These are phyloP conservation scores for Chaetomium tenue DNA, from an alignment of 495 filamentous ascomycete genomes.

Conservation along the genomic window DNA sequence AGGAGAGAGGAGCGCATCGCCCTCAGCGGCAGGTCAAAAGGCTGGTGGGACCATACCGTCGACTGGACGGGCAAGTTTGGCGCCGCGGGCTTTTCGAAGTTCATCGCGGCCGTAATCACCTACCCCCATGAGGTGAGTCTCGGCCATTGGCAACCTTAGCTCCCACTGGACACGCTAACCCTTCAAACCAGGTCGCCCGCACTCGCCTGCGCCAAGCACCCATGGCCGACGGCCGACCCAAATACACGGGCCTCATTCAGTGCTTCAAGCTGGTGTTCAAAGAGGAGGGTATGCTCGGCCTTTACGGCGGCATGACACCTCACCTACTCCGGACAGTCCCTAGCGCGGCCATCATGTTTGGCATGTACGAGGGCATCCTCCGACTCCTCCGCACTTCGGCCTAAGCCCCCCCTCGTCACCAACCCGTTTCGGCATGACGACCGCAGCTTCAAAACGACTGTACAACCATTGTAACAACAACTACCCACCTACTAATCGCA, in stretches of 20 bases:
- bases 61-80: slow-evolving; percentile 68
- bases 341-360: slow-evolving; percentile 87
- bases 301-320: slow-evolving; percentile 85
- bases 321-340: slow-evolving; percentile 85
- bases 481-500: slow-evolving; percentile 3
- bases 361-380: slow-evolving; percentile 83
- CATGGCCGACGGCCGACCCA: slow-evolving; percentile 64
- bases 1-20: slow-evolving; percentile 55
- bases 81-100: slow-evolving; percentile 77
- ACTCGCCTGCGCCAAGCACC: slow-evolving; percentile 81
- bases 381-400: slow-evolving; percentile 46
- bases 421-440: not conserved
- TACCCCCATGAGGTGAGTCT: slow-evolving; percentile 82
- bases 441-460: not conserved
- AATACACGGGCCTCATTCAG: slow-evolving; percentile 79
- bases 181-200: slow-evolving; percentile 60
- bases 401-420: not conserved
- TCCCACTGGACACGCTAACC: slow-evolving; percentile 17
- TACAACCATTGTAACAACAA: slow-evolving; percentile 16
- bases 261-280: slow-evolving; percentile 79
- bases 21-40: slow-evolving; percentile 54
- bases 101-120: slow-evolving; percentile 73
- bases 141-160: not conserved
- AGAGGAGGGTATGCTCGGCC: slow-evolving; percentile 75
- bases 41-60: slow-evolving; percentile 61